Base-by-base conservation (phyloP, 345 rosid species). In the Rhodomyrtus tomentosa region DNA sequence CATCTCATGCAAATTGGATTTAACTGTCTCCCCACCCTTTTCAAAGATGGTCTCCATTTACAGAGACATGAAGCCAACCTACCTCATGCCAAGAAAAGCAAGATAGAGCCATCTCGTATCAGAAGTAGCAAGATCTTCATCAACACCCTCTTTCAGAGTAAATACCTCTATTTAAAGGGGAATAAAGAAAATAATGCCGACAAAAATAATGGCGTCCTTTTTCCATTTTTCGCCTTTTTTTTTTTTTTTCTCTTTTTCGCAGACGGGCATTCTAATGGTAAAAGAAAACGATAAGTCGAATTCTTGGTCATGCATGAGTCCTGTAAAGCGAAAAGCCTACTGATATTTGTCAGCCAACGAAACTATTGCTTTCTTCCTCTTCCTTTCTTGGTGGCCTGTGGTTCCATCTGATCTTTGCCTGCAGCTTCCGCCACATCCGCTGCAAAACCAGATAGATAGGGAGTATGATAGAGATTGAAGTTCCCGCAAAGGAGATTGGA, bases 301-400 rank as follows among this genome's bases (percentile, higher is more conserved):
- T 36, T 68, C 53, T 14, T 5, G 53, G 53, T 62, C 74, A 32
- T 62, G 74, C 74, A 62, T 11, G 74, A 62, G 42, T 62, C 74
- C 74, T 62, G 74, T 62, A 16, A 53, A 18, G 55, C 32, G 36
- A 20, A 62, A 32, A 32, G 74, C 74, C 52, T 45, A 45, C 52
- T 80, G 29, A 22, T 80, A 32, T 24, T 80, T 62, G n/a, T 82
- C 1, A 21, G 49, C 73, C 20, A 68, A 83, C 25, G 4, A 62
- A 53, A 82, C 87, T 90, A 93, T 86, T 95, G 99, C 90, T 95
- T 96, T 89, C 98, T 91, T 88, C 98, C 99, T 88, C 98, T 92
- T 87, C 99, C 99, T 89, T 94, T 96, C 94, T 94, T 96, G 8
- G 83, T 85, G 42, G 92, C 90, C 85, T 89, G 99, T 29, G 94